These are phyloP conservation scores for Phytopythium oedochilum DNA, from an alignment of 352 stramenopile species.

Conservation along the genomic window DNA sequence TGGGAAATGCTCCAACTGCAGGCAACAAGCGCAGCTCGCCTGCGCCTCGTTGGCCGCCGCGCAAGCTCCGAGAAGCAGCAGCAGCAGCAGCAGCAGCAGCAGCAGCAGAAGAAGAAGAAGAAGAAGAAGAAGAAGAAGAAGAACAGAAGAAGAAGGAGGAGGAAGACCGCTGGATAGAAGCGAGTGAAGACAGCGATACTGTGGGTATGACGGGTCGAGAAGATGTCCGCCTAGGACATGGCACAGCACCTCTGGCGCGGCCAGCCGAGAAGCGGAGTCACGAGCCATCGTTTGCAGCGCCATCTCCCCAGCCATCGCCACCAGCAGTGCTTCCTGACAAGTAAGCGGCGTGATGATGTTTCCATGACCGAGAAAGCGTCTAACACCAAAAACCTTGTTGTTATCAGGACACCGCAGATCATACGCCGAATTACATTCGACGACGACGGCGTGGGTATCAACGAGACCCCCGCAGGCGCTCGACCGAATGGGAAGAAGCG, in stretches of 20 bases:
- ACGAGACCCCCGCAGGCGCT: background rate
- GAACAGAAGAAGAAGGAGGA: background rate
- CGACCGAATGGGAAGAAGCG: background rate
- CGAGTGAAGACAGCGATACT: background rate
- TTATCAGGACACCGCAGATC: conserved; percentile 1
- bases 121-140: background rate
- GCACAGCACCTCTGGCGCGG: background rate
- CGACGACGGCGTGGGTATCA: background rate
- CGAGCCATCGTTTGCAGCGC: background rate
- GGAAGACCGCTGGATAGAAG: background rate
- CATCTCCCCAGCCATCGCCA: background rate
- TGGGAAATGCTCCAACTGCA: background rate
- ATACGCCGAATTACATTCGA: conserved; percentile 2
- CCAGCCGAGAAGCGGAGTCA: background rate
- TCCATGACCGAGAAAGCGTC: background rate
- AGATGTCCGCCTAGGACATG: background rate
- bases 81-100: background rate
- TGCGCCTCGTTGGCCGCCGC: background rate
- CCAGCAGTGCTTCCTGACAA: background rate
- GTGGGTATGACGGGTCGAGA: background rate
- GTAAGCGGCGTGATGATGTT: background rate
- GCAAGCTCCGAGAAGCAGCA: background rate
- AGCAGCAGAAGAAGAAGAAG: background rate
- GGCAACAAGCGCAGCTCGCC: background rate
- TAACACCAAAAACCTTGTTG: background rate